Base-by-base conservation (phyloP, 192 early-diverging fungal genomes). In the Coemansia sp. region DNA sequence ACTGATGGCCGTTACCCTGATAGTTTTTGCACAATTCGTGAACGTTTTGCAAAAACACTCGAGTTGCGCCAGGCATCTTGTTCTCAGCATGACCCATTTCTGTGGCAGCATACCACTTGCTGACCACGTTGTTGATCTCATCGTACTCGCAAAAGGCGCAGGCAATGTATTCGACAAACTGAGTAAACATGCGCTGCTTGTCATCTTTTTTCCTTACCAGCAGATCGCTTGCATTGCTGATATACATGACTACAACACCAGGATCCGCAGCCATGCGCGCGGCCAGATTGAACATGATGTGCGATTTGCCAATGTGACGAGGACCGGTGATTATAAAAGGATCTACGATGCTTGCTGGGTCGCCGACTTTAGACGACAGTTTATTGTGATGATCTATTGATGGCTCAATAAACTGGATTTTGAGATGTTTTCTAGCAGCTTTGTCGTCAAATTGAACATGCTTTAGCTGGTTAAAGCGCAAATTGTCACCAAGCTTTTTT, bases 261-360 rank as follows among this genome's bases (percentile, higher is more conserved):
- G 70, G 66, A 33, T 68, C 76, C 18, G 66, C 64, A 34, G 67
- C 53, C 39, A 78, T 56, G 5, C 52, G 66, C 57, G 64, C 70
- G 1, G 70, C 70, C 1, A 78, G 34, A 17, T 72, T 62, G 17
- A 72, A 28, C 66, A 78, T 72, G 5, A 78, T 37, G 43, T 78
- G 76, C 70, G 66, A 68, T 52, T 78, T 78, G 20, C 76, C 76
- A 0, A 69, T 48, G 11, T 78, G 76, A 8, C 76, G 70, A 51
- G 76, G 76, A 0, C 76, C 76, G 14, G 33, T 18, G 20, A 78
- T 51, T 3, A 70, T 22, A 15, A 70, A 39, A 18, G 64, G 51
- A 6, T 70, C 68, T 1, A 70, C 28, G 15, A 14, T 18, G 9
- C 12, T 8, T 2, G 48, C 62, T 54, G 48, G 33, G 35, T 43